phyloP scores from a whole-genome alignment of 139 green algal genomes.

The Zygnema cylindricum region DNA sequence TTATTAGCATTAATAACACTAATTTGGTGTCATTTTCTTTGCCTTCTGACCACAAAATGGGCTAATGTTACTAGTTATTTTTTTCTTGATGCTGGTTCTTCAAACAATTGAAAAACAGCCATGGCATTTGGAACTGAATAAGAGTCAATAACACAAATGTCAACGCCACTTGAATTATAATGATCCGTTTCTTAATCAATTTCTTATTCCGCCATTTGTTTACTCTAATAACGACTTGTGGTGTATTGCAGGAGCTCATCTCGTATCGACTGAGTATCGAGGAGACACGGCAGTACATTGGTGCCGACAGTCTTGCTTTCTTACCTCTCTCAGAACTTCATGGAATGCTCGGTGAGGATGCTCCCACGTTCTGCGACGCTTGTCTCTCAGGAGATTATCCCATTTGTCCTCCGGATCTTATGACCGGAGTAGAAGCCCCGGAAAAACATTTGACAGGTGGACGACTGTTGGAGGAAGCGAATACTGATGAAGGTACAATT shows the following conservation, averaged over 20 bases:
- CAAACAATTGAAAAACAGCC: too few species aligned
- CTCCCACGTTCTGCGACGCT: conserved; percentile 61
- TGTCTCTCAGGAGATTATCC: conserved; percentile 60
- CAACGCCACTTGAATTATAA: conserved; percentile 10
- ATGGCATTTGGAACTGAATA: too few species aligned
- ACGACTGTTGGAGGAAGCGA: conserved; percentile 33
- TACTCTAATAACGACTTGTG: too few species aligned
- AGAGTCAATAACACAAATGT: too few species aligned
- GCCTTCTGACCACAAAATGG: too few species aligned
- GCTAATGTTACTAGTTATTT: too few species aligned
- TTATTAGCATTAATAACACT: too few species aligned
- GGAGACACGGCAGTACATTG: conserved; percentile 61
- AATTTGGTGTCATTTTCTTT: too few species aligned
- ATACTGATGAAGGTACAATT: neutral
- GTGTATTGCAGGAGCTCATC: conserved; percentile 57
- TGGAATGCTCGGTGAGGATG: conserved; percentile 56
- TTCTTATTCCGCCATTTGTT: neutral
- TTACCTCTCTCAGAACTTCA: conserved; percentile 55
- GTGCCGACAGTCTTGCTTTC: conserved; percentile 59
- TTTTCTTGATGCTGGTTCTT: too few species aligned
- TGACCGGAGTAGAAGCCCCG: neutral
- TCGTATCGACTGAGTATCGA: conserved; percentile 44
- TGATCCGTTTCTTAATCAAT: neutral
- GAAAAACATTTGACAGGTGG: conserved; percentile 34
- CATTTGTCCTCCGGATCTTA: conserved; percentile 24